Conservation (phyloP, 495 filamentous ascomycete species). For the Lasiosphaeria ovina region DNA sequence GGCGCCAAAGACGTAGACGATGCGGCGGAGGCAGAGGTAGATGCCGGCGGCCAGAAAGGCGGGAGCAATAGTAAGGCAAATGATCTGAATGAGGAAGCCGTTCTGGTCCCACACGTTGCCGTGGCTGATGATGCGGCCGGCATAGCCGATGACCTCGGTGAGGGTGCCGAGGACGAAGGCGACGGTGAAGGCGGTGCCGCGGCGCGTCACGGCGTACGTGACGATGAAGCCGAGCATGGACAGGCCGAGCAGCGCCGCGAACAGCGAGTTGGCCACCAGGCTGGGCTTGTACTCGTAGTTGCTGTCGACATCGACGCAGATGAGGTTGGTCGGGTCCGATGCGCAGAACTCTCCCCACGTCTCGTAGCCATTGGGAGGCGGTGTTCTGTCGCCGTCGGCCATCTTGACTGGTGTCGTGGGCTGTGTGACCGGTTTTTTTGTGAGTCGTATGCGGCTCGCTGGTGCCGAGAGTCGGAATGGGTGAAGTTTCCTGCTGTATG, state of each 20-base stretch:
- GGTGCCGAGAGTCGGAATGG: too few relatives aligned
- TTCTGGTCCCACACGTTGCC: conserved; percentile 42
- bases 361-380: conserved; percentile 10
- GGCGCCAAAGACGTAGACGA: conserved; percentile 58
- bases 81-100: conserved; percentile 55
- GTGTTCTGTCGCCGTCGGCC: neutral
- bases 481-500: too few relatives aligned
- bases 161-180: conserved; percentile 42
- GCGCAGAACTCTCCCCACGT: conserved; percentile 13
- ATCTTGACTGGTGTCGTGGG: too few relatives aligned
- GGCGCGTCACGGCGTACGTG: conserved; percentile 37
- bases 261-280: conserved; percentile 41
- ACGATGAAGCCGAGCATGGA: conserved; percentile 40
- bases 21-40: conserved; percentile 60
- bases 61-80: conserved; percentile 62
- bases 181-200: conserved; percentile 38
- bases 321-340: conserved; percentile 10
- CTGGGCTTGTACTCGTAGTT: conserved; percentile 45
- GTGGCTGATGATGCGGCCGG: conserved; percentile 40
- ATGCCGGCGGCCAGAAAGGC: conserved; percentile 63
- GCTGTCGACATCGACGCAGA: conserved; percentile 25
- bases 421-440: too few relatives aligned
- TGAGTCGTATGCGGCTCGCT: too few relatives aligned
- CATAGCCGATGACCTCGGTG: conserved; percentile 47
- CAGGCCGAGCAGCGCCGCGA: conserved; percentile 43